phyloP scores from a whole-genome alignment of 1,139 yeast genomes.

The Saccharomyces hybrid region DNA sequence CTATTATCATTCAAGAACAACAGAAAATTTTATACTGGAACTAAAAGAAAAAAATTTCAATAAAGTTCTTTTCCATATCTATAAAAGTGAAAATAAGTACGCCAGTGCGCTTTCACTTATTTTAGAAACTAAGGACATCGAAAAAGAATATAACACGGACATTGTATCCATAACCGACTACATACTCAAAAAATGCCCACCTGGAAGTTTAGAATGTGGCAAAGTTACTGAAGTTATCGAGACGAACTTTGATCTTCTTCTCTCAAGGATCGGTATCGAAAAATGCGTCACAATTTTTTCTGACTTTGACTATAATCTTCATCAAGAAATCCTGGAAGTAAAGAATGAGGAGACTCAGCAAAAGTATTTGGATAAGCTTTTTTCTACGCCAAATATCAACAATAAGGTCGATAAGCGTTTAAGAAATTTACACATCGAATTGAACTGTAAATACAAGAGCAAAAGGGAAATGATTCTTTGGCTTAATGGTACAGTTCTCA shows the following conservation, averaged over 20 bases:
- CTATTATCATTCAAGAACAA: slow-evolving; percentile 49
- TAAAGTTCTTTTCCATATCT: slow-evolving; percentile 52
- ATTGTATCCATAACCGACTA: background rate
- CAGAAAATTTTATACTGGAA: slow-evolving; percentile 40
- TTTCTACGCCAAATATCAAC: slow-evolving; percentile 1
- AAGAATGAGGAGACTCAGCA: slow-evolving; percentile 8
- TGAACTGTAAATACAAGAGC: slow-evolving; percentile 13
- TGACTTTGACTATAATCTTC: slow-evolving; percentile 16
- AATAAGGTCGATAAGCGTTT: slow-evolving; percentile 7
- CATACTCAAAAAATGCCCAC: background rate
- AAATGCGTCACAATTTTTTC: slow-evolving; percentile 12
- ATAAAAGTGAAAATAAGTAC: slow-evolving; percentile 45
- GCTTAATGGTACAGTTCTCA: slow-evolving; percentile 14
- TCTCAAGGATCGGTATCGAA: slow-evolving; percentile 5
- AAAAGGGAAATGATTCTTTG: slow-evolving; percentile 11
- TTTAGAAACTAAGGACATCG: background rate
- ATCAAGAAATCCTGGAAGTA: slow-evolving; percentile 10
- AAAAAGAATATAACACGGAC: background rate
- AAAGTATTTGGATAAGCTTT: slow-evolving; percentile 18
- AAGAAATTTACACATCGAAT: slow-evolving; percentile 12
- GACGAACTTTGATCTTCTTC: slow-evolving; percentile 10
- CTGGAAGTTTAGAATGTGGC: slow-evolving; percentile 5
- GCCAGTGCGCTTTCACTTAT: slow-evolving; percentile 36
- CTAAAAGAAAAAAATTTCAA: slow-evolving; percentile 49
- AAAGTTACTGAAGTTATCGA: slow-evolving; percentile 5